Percentiles rank a stretch among this genome's conserved stretches.
These are phyloP conservation scores for Zygosaccharomyces rouxii DNA, from an alignment of 805 yeast species.

Conservation along the genomic window DNA sequence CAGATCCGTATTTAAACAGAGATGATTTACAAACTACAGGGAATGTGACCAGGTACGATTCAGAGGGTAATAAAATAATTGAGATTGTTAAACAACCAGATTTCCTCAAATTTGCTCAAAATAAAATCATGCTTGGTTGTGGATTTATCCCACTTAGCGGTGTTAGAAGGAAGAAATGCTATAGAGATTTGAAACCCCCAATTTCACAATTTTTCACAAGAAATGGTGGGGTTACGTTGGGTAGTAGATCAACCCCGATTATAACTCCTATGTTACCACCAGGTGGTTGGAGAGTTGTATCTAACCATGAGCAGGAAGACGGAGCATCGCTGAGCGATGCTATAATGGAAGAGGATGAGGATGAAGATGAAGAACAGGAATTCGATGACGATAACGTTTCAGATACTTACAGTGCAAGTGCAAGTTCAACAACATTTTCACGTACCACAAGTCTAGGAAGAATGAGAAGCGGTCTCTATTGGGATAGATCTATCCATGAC, in stretches of 20 bases:
- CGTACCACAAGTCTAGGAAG: constrained; percentile 3
- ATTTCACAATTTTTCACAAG: constrained; percentile 33
- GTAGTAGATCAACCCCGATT: constrained; percentile 22
- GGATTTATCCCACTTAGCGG: constrained; percentile 31
- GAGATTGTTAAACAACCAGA: constrained; percentile 38
- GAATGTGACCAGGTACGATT: constrained; percentile 53
- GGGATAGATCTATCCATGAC: constrained; percentile 35
- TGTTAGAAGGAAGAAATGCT: constrained; percentile 26
- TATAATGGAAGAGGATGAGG: constrained; percentile 9
- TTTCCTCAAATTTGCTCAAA: constrained; percentile 39
- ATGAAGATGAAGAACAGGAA: constrained; percentile 2
- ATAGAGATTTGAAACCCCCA: constrained; percentile 34
- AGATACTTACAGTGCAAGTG: constrained; percentile 6
- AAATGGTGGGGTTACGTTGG: constrained; percentile 29
- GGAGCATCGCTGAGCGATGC: constrained; percentile 1
- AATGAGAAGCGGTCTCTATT: constrained; percentile 26
- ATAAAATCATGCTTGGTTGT: constrained; percentile 38
- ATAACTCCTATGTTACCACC: constrained; percentile 31
- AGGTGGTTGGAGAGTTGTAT: constrained; percentile 34
- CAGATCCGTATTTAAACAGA: constrained; percentile 34
- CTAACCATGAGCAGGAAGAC: constrained; percentile 22
- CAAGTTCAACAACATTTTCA: constrained; percentile 6
- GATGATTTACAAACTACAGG: constrained; percentile 34
- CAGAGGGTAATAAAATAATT: constrained; percentile 57
- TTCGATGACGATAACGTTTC: not conserved